These are phyloP conservation scores for Euphrasia arctica DNA, from an alignment of 305 asterid species.

Conservation along the genomic window DNA sequence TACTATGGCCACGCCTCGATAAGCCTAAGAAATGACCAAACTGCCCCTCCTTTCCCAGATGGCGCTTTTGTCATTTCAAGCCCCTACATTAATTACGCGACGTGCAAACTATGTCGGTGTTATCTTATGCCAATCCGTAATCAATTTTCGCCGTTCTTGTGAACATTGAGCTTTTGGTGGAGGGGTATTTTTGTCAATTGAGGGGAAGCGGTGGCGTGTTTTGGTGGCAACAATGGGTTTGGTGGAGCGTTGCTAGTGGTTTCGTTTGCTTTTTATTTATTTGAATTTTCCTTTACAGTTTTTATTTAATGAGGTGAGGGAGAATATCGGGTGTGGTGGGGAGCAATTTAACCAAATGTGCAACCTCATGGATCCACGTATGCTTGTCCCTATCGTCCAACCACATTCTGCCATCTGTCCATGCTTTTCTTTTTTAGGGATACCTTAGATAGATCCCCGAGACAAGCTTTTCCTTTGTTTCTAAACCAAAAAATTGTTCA, in stretches of 20 bases:
- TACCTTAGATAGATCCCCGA: no score
- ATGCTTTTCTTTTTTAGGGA: no score
- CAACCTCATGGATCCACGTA: constrained; percentile 24
- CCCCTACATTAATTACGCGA: background rate
- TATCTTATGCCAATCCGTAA: no score
- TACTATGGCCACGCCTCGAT: background rate
- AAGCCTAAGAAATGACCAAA: constrained; percentile 13
- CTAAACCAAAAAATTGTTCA: no score
- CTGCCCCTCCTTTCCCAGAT: constrained; percentile 23
- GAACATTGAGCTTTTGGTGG: background rate
- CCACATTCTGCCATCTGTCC: no score
- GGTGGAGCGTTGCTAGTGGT: constrained; percentile 56
- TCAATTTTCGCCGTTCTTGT: background rate
- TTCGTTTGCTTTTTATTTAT: background rate
- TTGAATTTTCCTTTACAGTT: no score
- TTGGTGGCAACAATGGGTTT: constrained; percentile 55
- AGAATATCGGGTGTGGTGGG: constrained; percentile 31
- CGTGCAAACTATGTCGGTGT: background rate
- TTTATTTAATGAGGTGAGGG: background rate
- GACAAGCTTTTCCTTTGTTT: no score
- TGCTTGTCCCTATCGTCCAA: no score
- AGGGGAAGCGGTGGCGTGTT: constrained; percentile 50
- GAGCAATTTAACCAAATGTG: constrained; percentile 25
- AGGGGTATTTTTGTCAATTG: constrained; percentile 37
- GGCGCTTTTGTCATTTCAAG: constrained; percentile 28